These are phyloP conservation scores for Moricandia moricandioides DNA, from an alignment of 345 rosid genomes.

Conservation along the genomic window DNA sequence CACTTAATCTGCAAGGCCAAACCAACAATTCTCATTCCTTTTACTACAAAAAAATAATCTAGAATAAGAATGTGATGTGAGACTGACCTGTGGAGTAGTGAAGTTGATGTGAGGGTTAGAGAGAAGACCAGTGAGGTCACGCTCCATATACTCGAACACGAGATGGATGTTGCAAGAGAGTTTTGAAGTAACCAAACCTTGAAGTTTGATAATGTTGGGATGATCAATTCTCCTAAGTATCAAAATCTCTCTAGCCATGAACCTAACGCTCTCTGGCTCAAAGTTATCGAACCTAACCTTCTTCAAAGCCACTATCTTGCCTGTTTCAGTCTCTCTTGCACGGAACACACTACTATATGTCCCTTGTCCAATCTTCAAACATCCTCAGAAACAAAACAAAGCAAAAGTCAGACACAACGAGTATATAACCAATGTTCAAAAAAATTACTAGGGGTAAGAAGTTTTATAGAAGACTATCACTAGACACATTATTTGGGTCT, in stretches of 20 bases:
- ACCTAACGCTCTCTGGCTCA: constrained; percentile 98
- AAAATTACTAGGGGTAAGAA: no score
- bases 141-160: constrained; percentile 98
- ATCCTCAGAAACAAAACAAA: background rate
- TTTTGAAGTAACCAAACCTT: constrained; percentile 80
- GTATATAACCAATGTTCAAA: no score
- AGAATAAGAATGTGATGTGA: background rate
- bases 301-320: constrained; percentile 88
- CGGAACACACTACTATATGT: constrained; percentile 96
- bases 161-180: constrained; percentile 86
- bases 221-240: constrained; percentile 87
- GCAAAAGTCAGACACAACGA: background rate
- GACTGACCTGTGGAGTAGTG: constrained; percentile 80
- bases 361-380: constrained; percentile 97
- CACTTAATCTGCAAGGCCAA: constrained; percentile 69
- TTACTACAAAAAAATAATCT: background rate
- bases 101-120: constrained; percentile 79
- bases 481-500: no score
- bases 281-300: constrained; percentile 93
- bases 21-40: background rate
- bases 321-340: constrained; percentile 73
- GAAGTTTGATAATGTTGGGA: constrained; percentile 87
- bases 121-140: constrained; percentile 88
- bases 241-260: constrained; percentile 94
- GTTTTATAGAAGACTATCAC: no score